Evolutionary conservation across 1,284 basidiomycete genomes (phyloP).

Genomic region (Apiotrichum siamense): DNA sequence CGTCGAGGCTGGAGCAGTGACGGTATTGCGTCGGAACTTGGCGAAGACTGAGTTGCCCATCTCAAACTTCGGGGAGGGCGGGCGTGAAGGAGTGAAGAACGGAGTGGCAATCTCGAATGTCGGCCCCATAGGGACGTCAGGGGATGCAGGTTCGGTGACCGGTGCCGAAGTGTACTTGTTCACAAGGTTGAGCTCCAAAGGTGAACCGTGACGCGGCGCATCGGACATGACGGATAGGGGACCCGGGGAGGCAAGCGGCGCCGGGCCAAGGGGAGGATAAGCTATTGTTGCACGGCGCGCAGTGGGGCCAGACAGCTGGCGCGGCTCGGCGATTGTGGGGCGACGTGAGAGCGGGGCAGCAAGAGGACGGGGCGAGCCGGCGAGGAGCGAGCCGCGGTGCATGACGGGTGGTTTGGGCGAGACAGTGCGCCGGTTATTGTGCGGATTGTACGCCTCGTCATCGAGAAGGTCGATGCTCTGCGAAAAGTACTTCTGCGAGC

Average conservation of each 20-base stretch:
- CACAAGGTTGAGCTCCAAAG: not conserved
- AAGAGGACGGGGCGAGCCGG: not conserved
- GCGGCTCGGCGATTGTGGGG: not conserved
- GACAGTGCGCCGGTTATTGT: too few relatives aligned
- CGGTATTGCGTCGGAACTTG: not conserved
- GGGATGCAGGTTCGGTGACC: not conserved
- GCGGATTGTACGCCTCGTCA: not conserved
- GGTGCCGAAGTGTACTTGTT: not conserved
- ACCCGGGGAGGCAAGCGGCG: not conserved
- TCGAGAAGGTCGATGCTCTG: not conserved
- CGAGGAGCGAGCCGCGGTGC: not conserved
- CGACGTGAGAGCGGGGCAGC: not conserved
- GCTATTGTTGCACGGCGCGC: not conserved
- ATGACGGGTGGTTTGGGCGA: not conserved
- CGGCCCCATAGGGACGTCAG: not conserved
- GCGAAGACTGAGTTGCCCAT: not conserved
- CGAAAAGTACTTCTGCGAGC: not conserved
- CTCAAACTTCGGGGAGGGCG: not conserved
- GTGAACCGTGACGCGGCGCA: not conserved
- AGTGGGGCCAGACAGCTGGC: not conserved
- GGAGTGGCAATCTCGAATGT: not conserved
- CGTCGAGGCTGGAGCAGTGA: not conserved
- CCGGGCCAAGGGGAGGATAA: not conserved
- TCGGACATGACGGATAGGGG: too few relatives aligned
- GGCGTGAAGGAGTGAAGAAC: not conserved